Evolutionary conservation across 106 monocot species (phyloP).

Genomic region (Triglochin maritima): DNA sequence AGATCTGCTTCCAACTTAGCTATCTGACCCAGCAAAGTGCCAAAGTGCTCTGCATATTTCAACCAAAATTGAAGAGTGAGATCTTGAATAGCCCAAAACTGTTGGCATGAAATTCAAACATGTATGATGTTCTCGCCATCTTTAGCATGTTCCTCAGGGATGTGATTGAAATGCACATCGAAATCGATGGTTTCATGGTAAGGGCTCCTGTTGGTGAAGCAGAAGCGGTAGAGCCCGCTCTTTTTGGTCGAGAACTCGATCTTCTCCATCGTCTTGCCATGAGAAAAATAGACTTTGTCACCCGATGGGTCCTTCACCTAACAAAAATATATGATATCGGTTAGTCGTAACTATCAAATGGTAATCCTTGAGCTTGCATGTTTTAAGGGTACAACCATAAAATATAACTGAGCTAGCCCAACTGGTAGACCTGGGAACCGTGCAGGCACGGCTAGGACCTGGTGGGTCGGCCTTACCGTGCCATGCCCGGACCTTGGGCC

Average conservation of each 20-base stretch:
- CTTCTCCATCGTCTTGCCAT: slow-evolving; percentile 70
- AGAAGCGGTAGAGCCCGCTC: slow-evolving; percentile 78
- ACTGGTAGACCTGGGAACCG: too few relatives aligned
- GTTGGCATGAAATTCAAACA: not conserved
- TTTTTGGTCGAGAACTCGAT: slow-evolving; percentile 70
- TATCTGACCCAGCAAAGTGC: slow-evolving; percentile 76
- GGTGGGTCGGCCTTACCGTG: too few relatives aligned
- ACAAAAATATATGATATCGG: not conserved
- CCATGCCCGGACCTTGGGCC: too few relatives aligned
- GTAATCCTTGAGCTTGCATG: too few relatives aligned
- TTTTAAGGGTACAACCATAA: too few relatives aligned
- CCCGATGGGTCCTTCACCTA: slow-evolving; percentile 82
- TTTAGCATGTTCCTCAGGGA: slow-evolving; percentile 86
- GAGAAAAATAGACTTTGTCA: slow-evolving; percentile 65
- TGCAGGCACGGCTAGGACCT: too few relatives aligned
- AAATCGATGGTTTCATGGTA: slow-evolving; percentile 96
- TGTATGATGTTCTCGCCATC: slow-evolving; percentile 44
- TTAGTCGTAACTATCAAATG: too few relatives aligned
- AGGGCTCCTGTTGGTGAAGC: slow-evolving; percentile 91
- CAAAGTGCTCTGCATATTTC: slow-evolving; percentile 58
- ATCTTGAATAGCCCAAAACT: not conserved
- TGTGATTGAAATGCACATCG: slow-evolving; percentile 73
- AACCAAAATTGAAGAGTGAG: not conserved
- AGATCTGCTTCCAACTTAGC: slow-evolving; percentile 75
- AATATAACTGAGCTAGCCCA: too few relatives aligned